Conservation (phyloP, 495 filamentous ascomycete species). For the Tuber brumale region DNA sequence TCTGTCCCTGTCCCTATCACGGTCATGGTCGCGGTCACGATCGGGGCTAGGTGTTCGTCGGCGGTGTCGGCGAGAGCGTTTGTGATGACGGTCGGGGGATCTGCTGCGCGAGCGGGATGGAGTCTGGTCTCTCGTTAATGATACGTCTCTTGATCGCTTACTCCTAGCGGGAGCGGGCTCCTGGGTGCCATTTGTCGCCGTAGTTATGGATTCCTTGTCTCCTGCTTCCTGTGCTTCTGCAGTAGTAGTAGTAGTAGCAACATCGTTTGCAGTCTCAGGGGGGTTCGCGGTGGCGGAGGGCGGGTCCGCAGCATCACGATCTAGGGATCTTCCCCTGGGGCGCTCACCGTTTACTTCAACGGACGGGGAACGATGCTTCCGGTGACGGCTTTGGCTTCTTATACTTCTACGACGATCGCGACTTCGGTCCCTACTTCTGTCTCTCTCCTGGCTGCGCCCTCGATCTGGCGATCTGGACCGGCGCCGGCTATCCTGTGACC, state of each 20-base stretch:
- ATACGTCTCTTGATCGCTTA: slow-evolving; percentile 31
- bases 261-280: slow-evolving; percentile 1
- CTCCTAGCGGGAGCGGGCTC: slow-evolving; percentile 14
- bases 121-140: slow-evolving; percentile 21
- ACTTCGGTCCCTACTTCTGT: slow-evolving; percentile 33
- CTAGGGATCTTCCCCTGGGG: slow-evolving; percentile 20
- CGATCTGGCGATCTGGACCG: slow-evolving; percentile 34
- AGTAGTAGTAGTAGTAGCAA: neutral
- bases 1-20: slow-evolving; percentile 19
- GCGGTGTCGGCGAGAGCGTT: slow-evolving; percentile 43
- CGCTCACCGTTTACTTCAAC: slow-evolving; percentile 30
- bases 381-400: slow-evolving; percentile 45
- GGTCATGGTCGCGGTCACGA: slow-evolving; percentile 46
- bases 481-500: slow-evolving; percentile 18
- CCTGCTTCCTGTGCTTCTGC: slow-evolving; percentile 1
- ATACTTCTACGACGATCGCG: slow-evolving; percentile 42
- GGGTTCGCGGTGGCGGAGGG: slow-evolving; percentile 20
- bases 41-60: slow-evolving; percentile 48
- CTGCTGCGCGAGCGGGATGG: slow-evolving; percentile 28
- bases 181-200: slow-evolving; percentile 15
- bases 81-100: slow-evolving; percentile 26
- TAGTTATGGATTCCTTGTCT: neutral
- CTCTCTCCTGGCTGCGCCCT: slow-evolving; percentile 32
- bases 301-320: slow-evolving; percentile 24
- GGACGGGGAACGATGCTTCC: slow-evolving; percentile 33